Evolutionary conservation across 805 yeast genomes (phyloP), one percentile per base, ranked within the genome.

Genomic region (Starmerella vaccinii): DNA sequence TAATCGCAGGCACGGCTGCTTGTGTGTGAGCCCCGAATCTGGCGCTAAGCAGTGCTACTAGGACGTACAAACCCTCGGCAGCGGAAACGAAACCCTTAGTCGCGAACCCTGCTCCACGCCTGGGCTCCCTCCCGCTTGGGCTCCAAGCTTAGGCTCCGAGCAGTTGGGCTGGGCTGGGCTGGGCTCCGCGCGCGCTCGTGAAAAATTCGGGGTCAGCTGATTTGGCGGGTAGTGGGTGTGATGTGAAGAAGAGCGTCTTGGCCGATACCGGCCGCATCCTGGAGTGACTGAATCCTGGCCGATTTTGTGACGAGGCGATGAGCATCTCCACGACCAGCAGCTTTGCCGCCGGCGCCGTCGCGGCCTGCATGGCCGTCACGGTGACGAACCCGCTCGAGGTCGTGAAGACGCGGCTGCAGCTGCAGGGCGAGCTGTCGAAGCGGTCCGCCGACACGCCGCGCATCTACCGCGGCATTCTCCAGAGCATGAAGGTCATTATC

Each of bases 341-440:
- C 1, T 87, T 89, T 60, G 61, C 81, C 5, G 95, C 96, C 4
- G 97, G 96, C 50, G 95, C 92, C 8, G 52, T 84, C 15, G 98
- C 98, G 2, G 97, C 97, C 2, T 89, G 97, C 71, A 92, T 95
- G 49, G 97, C 98, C 0, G 98, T 92, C 41, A 90, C 97, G 0
- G 81, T 90, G 64, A 89, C 97, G 4, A 92, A 92, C 65, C 98
- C 98, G 5, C 82, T 92, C 56, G 98, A 92, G 67, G 72, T 92
- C 55, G 87, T 90, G 59, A 92, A 92, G 70, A 92, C 95, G 8
- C 61, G 97, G 69, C 84, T 90, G 95, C 98, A 92, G 67, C 72
- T 92, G 43, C 97, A 92, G 67, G 98, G 98, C 53, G 97, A 92
- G 68, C 72, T 90, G 47, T 73, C 81, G 13, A 68, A 74, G 9